These are phyloP conservation scores for Suhomyces taliae DNA, from an alignment of 1,139 yeast genomes.

Conservation along the genomic window DNA sequence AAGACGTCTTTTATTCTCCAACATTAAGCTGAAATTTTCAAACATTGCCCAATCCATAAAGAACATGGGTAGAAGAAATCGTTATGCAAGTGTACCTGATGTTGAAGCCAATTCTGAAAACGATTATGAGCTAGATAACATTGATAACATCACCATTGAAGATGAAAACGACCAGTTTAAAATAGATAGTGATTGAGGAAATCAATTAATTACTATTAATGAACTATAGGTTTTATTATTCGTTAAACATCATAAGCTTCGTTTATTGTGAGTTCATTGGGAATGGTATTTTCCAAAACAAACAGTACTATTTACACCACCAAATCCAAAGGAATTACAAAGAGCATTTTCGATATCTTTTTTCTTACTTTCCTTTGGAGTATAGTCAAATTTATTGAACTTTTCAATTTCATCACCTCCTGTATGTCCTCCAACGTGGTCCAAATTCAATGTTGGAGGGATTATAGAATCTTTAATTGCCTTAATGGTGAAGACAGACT, in stretches of 20 bases:
- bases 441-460: slow-evolving; percentile 83
- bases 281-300: slow-evolving; percentile 39
- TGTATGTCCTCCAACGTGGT: slow-evolving; percentile 47
- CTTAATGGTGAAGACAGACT: slow-evolving; percentile 74
- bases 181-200: slow-evolving; percentile 20
- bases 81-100: background rate
- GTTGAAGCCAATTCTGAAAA: background rate
- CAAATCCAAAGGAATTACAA: slow-evolving; percentile 94
- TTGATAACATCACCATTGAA: slow-evolving; percentile 4
- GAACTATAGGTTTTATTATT: too few relatives aligned
- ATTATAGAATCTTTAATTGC: slow-evolving; percentile 57
- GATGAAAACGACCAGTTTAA: slow-evolving; percentile 13
- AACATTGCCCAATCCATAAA: background rate
- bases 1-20: slow-evolving; percentile 15
- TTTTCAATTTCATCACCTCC: slow-evolving; percentile 39
- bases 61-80: background rate
- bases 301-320: slow-evolving; percentile 88
- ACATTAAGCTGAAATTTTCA: background rate
- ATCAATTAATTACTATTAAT: background rate
- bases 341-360: slow-evolving; percentile 57
- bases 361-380: slow-evolving; percentile 46
- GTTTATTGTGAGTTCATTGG: background rate
- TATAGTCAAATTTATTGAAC: slow-evolving; percentile 58
- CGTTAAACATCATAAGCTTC: too few relatives aligned
- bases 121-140: slow-evolving; percentile 10